These are phyloP conservation scores for Dothideomycetes sp. DNA, from an alignment of 2,329 filamentous ascomycete genomes.

Conservation along the genomic window DNA sequence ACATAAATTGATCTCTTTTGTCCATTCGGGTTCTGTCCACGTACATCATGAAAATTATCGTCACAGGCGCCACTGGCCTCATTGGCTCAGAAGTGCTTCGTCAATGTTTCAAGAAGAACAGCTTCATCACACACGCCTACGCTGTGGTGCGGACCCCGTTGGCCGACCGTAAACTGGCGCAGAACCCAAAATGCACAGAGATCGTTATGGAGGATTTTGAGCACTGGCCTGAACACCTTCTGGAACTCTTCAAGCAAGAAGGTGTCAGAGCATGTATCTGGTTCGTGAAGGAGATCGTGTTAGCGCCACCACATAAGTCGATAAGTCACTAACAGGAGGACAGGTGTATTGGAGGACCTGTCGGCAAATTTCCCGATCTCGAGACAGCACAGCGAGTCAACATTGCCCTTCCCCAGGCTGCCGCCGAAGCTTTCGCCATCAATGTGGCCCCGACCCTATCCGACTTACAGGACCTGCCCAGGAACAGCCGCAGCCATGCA, in stretches of 20 bases:
- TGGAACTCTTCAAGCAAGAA: conserved; percentile 25
- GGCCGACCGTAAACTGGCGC: conserved; percentile 14
- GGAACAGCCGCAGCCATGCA: conserved; percentile 11
- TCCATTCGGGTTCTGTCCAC: too few relatives aligned
- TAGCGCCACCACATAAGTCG: too few relatives aligned
- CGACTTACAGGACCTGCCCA: conserved; percentile 13
- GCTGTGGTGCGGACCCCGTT: conserved; percentile 21
- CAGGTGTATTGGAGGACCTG: conserved; percentile 17
- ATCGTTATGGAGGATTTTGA: conserved; percentile 40
- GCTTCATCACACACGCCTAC: conserved; percentile 35
- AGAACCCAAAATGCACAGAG: conserved; percentile 22
- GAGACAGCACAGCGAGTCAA: conserved; percentile 20
- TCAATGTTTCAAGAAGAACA: conserved; percentile 36
- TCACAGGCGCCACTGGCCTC: conserved; percentile 48
- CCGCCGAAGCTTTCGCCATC: conserved; percentile 21
- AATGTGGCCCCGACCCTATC: conserved; percentile 14
- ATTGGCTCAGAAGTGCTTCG: conserved; percentile 43
- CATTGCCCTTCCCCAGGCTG: conserved; percentile 19
- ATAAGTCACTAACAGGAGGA: too few relatives aligned
- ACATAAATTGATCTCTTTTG: too few relatives aligned
- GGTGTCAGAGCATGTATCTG: conserved; percentile 37
- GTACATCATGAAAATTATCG: conserved; percentile 45
- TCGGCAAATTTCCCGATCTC: conserved; percentile 15
- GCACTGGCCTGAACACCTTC: conserved; percentile 34
- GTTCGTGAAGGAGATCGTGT: too few relatives aligned